These are phyloP conservation scores for Fraxinus angustifolia DNA, from an alignment of 305 asterid genomes.

Conservation along the genomic window DNA sequence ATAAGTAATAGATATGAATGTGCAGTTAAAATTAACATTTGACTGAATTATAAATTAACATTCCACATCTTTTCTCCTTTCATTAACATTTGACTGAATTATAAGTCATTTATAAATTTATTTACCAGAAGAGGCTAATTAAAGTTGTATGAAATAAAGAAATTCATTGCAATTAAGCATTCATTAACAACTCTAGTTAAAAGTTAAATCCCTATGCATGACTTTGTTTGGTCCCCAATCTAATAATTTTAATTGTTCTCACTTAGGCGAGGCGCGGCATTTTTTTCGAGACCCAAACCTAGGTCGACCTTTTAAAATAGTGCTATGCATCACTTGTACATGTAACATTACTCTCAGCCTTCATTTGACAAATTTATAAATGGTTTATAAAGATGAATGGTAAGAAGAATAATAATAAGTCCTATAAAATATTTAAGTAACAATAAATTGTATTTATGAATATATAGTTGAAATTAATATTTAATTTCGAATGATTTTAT, in stretches of 20 bases:
- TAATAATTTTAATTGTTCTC: not conserved
- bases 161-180: not conserved
- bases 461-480: no score
- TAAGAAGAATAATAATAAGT: not conserved
- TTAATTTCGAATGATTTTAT: no score
- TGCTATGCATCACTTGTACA: no score
- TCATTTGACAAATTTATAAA: no score
- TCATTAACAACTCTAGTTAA: not conserved
- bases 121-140: not conserved
- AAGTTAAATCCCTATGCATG: not conserved
- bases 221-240: not conserved
- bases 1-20: no score
- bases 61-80: no score
- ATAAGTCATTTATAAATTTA: not conserved
- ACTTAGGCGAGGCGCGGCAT: not conserved
- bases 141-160: no score
- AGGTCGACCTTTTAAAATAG: not conserved
- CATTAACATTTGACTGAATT: not conserved
- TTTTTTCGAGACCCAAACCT: not conserved
- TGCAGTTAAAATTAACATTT: no score
- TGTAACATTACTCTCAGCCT: no score
- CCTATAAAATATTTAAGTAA: not conserved
- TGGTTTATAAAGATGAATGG: no score
- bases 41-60: no score
- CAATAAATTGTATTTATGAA: not conserved